Percentiles rank a stretch among this genome's conserved stretches.
Evolutionary conservation across 2,329 filamentous ascomycete species (phyloP).

Genomic region (Meredithiella fracta): DNA sequence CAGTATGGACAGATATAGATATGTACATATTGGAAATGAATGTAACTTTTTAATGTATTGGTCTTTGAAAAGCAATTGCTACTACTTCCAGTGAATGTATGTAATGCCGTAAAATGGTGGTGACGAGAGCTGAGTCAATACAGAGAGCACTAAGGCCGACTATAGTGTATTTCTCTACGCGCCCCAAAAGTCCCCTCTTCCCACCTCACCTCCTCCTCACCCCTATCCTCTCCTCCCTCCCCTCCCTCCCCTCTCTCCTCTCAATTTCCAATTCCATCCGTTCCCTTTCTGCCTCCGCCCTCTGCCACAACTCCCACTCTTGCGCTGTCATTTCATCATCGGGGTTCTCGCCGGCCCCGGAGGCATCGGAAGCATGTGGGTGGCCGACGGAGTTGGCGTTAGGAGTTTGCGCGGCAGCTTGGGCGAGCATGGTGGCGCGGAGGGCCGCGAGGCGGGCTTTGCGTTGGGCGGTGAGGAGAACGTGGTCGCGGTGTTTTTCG

Average conservation of each 20-base stretch:
- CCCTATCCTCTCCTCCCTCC: neutral
- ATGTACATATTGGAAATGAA: no score
- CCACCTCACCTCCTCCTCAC: neutral
- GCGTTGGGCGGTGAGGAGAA: constrained; percentile 22
- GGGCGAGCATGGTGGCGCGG: constrained; percentile 15
- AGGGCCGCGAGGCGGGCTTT: constrained; percentile 10
- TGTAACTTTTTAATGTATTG: no score
- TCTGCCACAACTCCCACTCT: constrained; percentile 11
- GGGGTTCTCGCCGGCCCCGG: neutral
- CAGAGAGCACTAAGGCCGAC: neutral
- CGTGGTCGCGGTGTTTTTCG: constrained; percentile 42
- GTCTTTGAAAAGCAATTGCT: neutral
- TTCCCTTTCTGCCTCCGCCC: constrained; percentile 15
- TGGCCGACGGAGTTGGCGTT: no score
- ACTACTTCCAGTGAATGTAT: neutral
- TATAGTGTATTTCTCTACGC: neutral
- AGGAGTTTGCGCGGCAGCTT: constrained; percentile 1
- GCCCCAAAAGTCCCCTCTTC: neutral
- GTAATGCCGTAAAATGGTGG: neutral
- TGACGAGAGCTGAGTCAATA: neutral
- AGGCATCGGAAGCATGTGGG: no score
- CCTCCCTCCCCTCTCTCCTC: constrained; percentile 5
- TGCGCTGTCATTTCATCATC: constrained; percentile 14
- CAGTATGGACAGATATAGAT: no score
- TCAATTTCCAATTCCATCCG: constrained; percentile 17